Evolutionary conservation across 768 basidiomycete genomes (phyloP), one percentile per base, ranked within the genome.

Genomic region (Tylopilus balloui): DNA sequence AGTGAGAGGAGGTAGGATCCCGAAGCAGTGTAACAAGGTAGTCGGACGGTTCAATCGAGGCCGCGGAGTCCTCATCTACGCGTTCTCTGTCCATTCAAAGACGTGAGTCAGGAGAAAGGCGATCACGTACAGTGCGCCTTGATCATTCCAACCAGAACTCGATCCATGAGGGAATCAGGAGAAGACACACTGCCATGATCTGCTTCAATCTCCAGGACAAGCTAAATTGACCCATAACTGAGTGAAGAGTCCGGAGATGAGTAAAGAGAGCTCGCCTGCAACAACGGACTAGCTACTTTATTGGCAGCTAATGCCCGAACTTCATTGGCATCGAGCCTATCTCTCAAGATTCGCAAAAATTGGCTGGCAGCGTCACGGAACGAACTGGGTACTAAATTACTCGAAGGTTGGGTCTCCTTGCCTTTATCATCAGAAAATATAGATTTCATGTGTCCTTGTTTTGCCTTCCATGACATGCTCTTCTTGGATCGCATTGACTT

Each of bases 1-100:
- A 75, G 61, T 94, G 92, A 0, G 94, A 95, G 0, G 93, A 87
- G 3, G 90, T 91, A 2, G 84, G 79, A 59, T 94, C 91, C 42
- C 90, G 80, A 15, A 96, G 75, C 12, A 96, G 77, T 1, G 88
- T 88, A 10, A 79, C 78, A 44, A 96, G 71, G 66, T 86, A 97
- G 62, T 92, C 88, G 0, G 86, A 86, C 11, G 78, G 71, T 52
- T 83, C 79, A 6, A 75, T 64, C 2, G 60, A 58, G 13, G 56
- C 53, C 3, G 59, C 50, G 2, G 73, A 52, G 47, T 75, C 62
- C 3, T 73, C 59, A 27, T 69, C 81, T 82, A 48, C n/a, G 24
- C 9, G 43, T 42, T 45, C 51, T 32, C 7, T 42, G 50, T 42
- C 24, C 50, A 43, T 38, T n/a, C 8, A 41, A 29, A 41, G 41